Evolutionary conservation across 2,329 filamentous ascomycete species (phyloP), one percentile per base, ranked within the genome.

Genomic region (Spiromastix sp.): DNA sequence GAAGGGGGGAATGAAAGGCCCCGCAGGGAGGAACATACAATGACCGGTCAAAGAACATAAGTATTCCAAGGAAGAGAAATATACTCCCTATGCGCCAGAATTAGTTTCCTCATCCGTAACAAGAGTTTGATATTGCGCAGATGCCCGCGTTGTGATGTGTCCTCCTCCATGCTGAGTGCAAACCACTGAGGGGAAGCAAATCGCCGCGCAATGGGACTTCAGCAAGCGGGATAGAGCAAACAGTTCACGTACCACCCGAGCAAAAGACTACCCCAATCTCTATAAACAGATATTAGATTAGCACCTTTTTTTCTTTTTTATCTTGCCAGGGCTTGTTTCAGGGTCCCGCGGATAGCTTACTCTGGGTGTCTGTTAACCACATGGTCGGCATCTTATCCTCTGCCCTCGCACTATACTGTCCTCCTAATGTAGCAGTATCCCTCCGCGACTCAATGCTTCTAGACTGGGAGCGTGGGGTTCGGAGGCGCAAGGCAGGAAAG

Each of bases 241-340:
- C n/a, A n/a, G 21, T 35, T 38, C 61, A 81, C 83, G 49, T 80
- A 94, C 87, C 89, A 55, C 86, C 89, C 55, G 85, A 91, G 73
- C 91, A 96, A 70, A 98, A 98, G 58, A 87, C 85, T 44, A 95
- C 87, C 50, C 91, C 91, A 54, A 96, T 82, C 64, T 98, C 91
- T 96, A 54, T 49, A 15, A 12, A 4, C 24, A 41, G 39, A 29
- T 1, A 34, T 56, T 41, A 55, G 48, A 42, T 34, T 41, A 36
- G 36, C 30, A 12, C 12, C 11, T 17, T 6, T 7, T 3, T 34
- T 12, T 21, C 9, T 5, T 4, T 27, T 18, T 5, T 10, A n/a
- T 8, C 13, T 8, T 12, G 11, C 12, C 5, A 26, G 8, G n/a
- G n/a, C n/a, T n/a, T n/a, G n/a, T n/a, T n/a, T n/a, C n/a, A n/a